Evolutionary conservation across 768 basidiomycete species (phyloP).

Genomic region (Leccinum olivaceopallidum): DNA sequence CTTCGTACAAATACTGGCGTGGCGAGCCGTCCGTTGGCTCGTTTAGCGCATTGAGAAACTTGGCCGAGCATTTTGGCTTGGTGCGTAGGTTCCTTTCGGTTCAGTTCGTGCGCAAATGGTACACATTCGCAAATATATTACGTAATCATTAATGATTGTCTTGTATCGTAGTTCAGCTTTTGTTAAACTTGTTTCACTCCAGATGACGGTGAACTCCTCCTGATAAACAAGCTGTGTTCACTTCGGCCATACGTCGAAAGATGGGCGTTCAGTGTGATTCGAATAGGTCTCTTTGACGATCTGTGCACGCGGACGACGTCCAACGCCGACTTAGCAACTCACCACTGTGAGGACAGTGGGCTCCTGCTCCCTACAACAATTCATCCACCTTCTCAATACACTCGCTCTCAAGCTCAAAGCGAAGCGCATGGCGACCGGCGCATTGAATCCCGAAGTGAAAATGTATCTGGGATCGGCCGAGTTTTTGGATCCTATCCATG

Average conservation of each 20-base stretch:
- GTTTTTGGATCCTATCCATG: slow-evolving; percentile 93
- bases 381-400: slow-evolving; percentile 70
- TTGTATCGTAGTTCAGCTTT: slow-evolving; percentile 3
- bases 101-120: not conserved
- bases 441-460: slow-evolving; percentile 96
- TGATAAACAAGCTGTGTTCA: too few species aligned
- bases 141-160: not conserved
- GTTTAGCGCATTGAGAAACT: slow-evolving; percentile 18
- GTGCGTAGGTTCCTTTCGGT: not conserved
- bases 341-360: slow-evolving; percentile 21
- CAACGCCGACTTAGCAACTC: slow-evolving; percentile 65
- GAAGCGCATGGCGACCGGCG: slow-evolving; percentile 89
- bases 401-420: slow-evolving; percentile 78
- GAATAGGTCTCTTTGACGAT: not conserved
- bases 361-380: slow-evolving; percentile 28
- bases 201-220: too few species aligned
- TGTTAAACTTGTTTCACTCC: slow-evolving; percentile 18
- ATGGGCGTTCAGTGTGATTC: slow-evolving; percentile 31
- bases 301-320: not conserved
- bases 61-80: slow-evolving; percentile 18
- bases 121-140: not conserved
- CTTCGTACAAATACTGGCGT: slow-evolving; percentile 16
- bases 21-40: slow-evolving; percentile 10
- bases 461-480: slow-evolving; percentile 93
- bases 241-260: slow-evolving; percentile 84